A percentile compares a stretch with the other conserved stretches of the same genome.
Evolutionary conservation across 75 land plant species (phyloP).

Genomic region (Cunninghamia lanceolata): DNA sequence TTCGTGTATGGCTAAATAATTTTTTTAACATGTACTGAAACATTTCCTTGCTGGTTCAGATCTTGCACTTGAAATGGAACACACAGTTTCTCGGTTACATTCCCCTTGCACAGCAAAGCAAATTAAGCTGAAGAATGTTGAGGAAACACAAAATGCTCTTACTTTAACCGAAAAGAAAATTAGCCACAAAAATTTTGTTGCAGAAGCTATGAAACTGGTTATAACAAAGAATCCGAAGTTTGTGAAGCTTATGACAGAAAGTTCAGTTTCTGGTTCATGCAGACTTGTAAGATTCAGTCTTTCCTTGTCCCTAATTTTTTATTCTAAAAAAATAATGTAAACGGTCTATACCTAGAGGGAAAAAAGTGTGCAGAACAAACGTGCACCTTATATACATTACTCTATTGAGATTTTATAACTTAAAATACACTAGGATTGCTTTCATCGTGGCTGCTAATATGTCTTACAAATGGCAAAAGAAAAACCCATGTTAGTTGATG

Average conservation of each 20-base stretch:
- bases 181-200: neutral
- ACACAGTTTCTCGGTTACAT: neutral
- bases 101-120: neutral
- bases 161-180: neutral
- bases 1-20: neutral
- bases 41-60: neutral
- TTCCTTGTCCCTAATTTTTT: neutral
- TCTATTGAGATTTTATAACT: too few relatives aligned
- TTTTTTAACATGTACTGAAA: neutral
- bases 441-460: too few relatives aligned
- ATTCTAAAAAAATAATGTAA: too few relatives aligned
- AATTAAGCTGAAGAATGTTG: neutral
- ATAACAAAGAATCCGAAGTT: neutral
- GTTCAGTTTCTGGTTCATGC: neutral
- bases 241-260: neutral
- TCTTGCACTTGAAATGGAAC: neutral
- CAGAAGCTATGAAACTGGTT: neutral
- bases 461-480: too few relatives aligned
- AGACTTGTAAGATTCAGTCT: neutral
- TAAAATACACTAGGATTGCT: too few relatives aligned
- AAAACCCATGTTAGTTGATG: too few relatives aligned
- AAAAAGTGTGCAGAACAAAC: too few relatives aligned
- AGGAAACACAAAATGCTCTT: neutral
- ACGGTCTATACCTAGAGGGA: too few relatives aligned
- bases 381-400: neutral